Conservation (phyloP, 129 eudicot species). For the Flaveria sonorensis region DNA sequence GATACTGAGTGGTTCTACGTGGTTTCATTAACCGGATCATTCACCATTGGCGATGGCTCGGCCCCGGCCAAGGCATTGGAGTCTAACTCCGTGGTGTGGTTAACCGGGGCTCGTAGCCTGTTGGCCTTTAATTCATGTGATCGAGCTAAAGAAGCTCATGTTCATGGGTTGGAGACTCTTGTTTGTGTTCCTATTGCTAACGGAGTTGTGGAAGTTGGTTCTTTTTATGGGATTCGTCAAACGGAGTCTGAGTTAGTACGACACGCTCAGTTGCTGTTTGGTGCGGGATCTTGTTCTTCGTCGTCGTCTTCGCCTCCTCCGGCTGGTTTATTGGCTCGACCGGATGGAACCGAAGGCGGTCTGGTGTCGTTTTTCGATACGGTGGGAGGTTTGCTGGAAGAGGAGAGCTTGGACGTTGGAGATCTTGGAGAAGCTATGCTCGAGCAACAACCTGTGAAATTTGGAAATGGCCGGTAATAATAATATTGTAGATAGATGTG, state of each 20-base stretch:
- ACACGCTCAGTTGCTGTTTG: conserved; percentile 47
- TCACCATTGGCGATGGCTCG: conserved; percentile 47
- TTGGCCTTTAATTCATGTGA: conserved; percentile 43
- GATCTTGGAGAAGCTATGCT: not conserved
- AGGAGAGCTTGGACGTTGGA: conserved; percentile 17
- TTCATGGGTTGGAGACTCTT: conserved; percentile 64
- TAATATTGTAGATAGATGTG: not conserved
- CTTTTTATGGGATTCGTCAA: conserved; percentile 31
- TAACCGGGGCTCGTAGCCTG: conserved; percentile 47
- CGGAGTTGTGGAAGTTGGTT: conserved; percentile 80
- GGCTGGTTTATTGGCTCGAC: not conserved
- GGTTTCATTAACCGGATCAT: conserved; percentile 46
- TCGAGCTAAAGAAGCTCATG: conserved; percentile 67
- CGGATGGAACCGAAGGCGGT: not conserved
- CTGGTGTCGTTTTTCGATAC: conserved; percentile 18
- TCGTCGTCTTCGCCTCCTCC: conserved; percentile 26
- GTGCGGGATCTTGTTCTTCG: conserved; percentile 23
- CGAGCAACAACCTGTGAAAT: not conserved
- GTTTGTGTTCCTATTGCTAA: conserved; percentile 49
- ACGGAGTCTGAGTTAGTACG: conserved; percentile 41
- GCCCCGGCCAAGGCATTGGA: conserved; percentile 44
- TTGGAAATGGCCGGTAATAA: not conserved
- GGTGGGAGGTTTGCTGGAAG: conserved; percentile 20
- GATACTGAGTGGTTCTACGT: conserved; percentile 71
- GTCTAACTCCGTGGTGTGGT: conserved; percentile 51